Conservation (phyloP, 23 red algal species). For the Gracilaria vermiculophylla region DNA sequence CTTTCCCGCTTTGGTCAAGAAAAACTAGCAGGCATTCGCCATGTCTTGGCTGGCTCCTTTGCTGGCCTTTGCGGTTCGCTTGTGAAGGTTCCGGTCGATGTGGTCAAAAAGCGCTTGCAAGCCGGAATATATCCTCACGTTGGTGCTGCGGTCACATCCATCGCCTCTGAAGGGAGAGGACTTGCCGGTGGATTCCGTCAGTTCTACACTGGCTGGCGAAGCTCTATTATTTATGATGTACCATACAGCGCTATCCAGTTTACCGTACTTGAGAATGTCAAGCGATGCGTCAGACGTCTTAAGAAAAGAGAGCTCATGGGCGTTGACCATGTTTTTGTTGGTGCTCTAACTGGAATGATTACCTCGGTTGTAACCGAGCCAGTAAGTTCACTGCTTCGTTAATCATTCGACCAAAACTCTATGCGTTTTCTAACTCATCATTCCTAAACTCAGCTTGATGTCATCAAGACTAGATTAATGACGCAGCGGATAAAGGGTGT, state of each 20-base stretch:
- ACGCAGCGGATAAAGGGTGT: conserved; percentile 36
- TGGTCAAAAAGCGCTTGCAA: conserved; percentile 80
- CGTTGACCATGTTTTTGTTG: conserved; percentile 59
- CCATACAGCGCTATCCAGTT: conserved; percentile 76
- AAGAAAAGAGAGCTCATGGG: conserved; percentile 25
- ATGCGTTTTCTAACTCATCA: not conserved
- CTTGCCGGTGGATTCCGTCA: conserved; percentile 14
- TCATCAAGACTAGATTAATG: conserved; percentile 78
- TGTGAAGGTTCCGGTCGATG: conserved; percentile 70
- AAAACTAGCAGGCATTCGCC: conserved; percentile 43
- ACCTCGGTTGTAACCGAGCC: conserved; percentile 77
- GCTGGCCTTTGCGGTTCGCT: conserved; percentile 73
- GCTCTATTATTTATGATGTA: conserved; percentile 73
- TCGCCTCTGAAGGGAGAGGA: conserved; percentile 6
- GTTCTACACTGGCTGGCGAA: conserved; percentile 66
- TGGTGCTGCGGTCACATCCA: conserved; percentile 31
- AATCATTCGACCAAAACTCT: not conserved
- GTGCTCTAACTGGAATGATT: conserved; percentile 73
- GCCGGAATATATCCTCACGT: conserved; percentile 60
- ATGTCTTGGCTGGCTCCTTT: conserved; percentile 63
- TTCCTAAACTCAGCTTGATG: conserved; percentile 48
- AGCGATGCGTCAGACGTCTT: conserved; percentile 9
- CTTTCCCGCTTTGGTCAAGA: not conserved
- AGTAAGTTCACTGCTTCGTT: conserved; percentile 15
- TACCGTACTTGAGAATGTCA: conserved; percentile 70